Evolutionary conservation across 2,329 filamentous ascomycete genomes (phyloP), one percentile per base, ranked within the genome.

Genomic region (Calonectria henricotiae): DNA sequence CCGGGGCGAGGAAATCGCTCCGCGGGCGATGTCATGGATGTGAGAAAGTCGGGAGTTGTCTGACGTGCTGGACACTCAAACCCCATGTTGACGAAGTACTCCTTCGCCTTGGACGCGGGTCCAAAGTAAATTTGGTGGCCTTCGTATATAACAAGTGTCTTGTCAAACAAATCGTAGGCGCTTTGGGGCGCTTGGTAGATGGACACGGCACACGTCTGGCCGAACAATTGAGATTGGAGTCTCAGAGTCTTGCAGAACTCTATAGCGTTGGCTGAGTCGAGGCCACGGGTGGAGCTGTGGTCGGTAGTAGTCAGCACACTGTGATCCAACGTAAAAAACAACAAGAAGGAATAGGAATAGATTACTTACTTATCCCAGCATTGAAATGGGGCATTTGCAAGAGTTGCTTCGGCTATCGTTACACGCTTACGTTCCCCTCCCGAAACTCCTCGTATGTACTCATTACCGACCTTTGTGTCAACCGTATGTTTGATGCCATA

Each of bases 371-470:
- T 78, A 25, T 78, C 76, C 76, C 76, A 78, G n/a, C 74, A 75
- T 20, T 69, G 67, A 27, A 74, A 79, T 5, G 86, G 86, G 0
- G 86, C 85, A 27, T 83, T 82, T 15, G 86, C 86, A 17, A 89
- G 81, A 7, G 85, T 82, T 0, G 92, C 93, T 80, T 95, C 92
- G 1, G 92, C 91, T 73, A 94, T 94, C 39, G 90, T 91, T 11
- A 93, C 92, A 77, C 92, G 90, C 80, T 94, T 94, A 30, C 92
- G 85, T 81, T 95, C 93, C 65, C 93, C 93, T 74, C 93, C 93
- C 47, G 90, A 92, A 0, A 95, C 90, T 79, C 93, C 93, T 61
- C 92, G 88, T 6, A 91, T 86, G 75, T 82, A 85, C 70, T 91
- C 89, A 77, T 94, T 90, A 30, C 93, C 93, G 4, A 94, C 92